Conservation (phyloP, 2,329 filamentous ascomycete genomes). For the Calonectria pseudoreteaudii region DNA sequence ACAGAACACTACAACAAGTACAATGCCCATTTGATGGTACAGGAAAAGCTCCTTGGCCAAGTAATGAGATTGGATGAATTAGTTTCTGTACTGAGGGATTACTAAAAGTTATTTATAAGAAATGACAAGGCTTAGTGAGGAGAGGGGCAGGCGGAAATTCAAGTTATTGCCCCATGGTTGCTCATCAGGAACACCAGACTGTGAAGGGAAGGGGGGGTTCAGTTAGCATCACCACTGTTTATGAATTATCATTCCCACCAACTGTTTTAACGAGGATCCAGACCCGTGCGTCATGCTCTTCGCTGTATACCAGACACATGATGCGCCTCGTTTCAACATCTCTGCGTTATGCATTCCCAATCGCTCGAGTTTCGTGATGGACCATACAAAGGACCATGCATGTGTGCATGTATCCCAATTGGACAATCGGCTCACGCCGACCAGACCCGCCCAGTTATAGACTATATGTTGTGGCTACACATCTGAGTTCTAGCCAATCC, state of each 20-base stretch:
- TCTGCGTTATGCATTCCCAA: neutral
- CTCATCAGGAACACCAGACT: neutral
- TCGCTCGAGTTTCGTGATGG: neutral
- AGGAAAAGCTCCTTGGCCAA: constrained; percentile 82
- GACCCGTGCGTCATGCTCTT: neutral
- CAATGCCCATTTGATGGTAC: constrained; percentile 69
- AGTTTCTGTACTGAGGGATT: constrained; percentile 86
- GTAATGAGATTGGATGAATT: constrained; percentile 86
- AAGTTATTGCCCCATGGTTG: neutral
- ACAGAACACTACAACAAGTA: constrained; percentile 77
- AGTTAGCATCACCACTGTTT: neutral
- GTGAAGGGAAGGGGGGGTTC: neutral
- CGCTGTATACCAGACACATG: neutral
- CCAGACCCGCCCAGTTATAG: neutral
- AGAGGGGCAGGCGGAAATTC: neutral
- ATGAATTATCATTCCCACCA: neutral
- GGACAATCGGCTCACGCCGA: neutral
- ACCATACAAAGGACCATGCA: neutral
- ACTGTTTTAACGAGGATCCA: neutral
- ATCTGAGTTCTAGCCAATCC: neutral
- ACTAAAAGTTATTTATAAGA: constrained; percentile 53
- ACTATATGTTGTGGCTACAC: neutral
- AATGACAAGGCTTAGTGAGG: neutral
- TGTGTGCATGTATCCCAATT: neutral
- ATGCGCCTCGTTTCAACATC: neutral